Conservation (phyloP, 2,329 filamentous ascomycete species). For the Pseudopyricularia cyperi region DNA sequence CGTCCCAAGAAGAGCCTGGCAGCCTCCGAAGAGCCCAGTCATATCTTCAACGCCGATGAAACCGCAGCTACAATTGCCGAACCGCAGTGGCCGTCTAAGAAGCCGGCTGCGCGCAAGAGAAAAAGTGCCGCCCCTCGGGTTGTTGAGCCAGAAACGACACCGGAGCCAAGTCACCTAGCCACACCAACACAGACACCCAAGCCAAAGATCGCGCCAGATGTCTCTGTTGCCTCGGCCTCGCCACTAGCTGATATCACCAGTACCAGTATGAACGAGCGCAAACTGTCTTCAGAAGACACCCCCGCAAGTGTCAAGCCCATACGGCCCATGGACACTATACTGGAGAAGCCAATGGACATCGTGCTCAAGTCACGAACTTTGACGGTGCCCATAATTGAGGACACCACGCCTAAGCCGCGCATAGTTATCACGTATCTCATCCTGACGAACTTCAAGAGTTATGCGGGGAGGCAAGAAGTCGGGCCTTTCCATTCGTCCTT, state of each 20-base stretch:
- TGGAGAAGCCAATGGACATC: conserved; percentile 90
- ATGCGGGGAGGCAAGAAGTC: conserved; percentile 87
- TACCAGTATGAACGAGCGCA: conserved; percentile 49
- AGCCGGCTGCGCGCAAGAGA: conserved; percentile 50
- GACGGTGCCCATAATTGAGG: conserved; percentile 51
- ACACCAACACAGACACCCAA: conserved; percentile 33
- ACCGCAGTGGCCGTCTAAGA: conserved; percentile 20
- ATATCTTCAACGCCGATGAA: conserved; percentile 44
- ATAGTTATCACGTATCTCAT: conserved; percentile 89
- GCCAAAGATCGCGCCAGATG: conserved; percentile 42
- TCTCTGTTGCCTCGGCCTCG: conserved; percentile 33
- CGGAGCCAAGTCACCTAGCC: conserved; percentile 13
- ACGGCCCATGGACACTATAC: conserved; percentile 60
- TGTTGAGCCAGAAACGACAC: conserved; percentile 22
- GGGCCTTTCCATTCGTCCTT: conserved; percentile 96
- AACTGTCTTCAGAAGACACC: conserved; percentile 31
- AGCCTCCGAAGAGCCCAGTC: conserved; percentile 43
- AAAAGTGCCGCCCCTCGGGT: conserved; percentile 40
- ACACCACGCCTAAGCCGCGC: conserved; percentile 65
- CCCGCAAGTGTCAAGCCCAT: conserved; percentile 53
- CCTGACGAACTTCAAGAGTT: conserved; percentile 97
- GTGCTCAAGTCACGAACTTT: conserved; percentile 72
- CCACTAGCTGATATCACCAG: conserved; percentile 65
- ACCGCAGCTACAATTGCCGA: conserved; percentile 17
- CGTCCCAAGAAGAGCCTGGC: conserved; percentile 28